Conservation (phyloP, 495 filamentous ascomycete genomes). For the Daldinia caldariorum region DNA sequence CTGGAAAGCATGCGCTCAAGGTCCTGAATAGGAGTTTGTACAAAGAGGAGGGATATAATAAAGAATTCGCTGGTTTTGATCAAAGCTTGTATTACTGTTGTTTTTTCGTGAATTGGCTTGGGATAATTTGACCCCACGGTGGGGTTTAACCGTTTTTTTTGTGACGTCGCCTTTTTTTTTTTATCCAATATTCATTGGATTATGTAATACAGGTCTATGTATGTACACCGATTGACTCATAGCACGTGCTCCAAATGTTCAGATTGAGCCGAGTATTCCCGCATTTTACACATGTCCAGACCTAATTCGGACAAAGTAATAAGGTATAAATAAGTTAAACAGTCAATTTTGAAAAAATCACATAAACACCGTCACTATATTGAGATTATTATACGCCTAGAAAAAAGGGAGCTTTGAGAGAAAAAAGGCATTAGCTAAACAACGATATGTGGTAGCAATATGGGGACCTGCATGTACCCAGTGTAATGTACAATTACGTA, state of each 20-base stretch:
- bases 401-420: background rate
- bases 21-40: background rate
- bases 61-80: background rate
- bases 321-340: background rate
- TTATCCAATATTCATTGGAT: background rate
- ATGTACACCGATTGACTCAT: background rate
- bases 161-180: conserved; percentile 35
- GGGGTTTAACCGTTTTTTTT: conserved; percentile 32
- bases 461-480: conserved; percentile 4
- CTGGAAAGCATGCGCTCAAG: background rate
- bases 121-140: conserved; percentile 45
- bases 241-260: background rate
- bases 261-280: background rate
- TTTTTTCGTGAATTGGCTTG: background rate
- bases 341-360: background rate
- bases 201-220: background rate
- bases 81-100: background rate
- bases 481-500: conserved; percentile 2
- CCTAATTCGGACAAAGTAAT: background rate
- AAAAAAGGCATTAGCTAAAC: background rate
- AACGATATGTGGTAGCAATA: background rate
- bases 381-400: background rate
- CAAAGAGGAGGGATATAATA: background rate
- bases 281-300: background rate
- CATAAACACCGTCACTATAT: background rate